Conservation (phyloP, 768 basidiomycete genomes). For the Boletus rubescentipes region DNA sequence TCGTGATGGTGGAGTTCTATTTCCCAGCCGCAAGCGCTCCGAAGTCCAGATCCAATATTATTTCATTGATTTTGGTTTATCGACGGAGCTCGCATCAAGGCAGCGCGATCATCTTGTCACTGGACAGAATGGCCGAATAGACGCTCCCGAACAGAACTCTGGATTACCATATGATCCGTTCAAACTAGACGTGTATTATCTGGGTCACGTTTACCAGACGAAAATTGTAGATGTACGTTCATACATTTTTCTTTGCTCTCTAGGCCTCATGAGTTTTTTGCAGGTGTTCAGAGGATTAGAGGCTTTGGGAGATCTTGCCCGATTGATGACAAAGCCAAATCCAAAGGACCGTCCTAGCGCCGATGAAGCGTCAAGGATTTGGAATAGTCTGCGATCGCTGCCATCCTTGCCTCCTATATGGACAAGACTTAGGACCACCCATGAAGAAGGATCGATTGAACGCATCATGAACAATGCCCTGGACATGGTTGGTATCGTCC, state of each 20-base stretch:
- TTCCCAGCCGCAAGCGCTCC: slow-evolving; percentile 24
- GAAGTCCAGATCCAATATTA: slow-evolving; percentile 31
- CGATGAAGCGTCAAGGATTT: neutral
- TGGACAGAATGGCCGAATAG: slow-evolving; percentile 7
- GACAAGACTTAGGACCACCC: slow-evolving; percentile 6
- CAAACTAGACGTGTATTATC: slow-evolving; percentile 30
- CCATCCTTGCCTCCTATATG: slow-evolving; percentile 1
- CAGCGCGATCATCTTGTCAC: neutral
- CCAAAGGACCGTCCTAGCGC: slow-evolving; percentile 5
- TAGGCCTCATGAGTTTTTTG: neutral
- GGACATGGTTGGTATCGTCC: slow-evolving; percentile 13
- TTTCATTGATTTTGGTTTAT: slow-evolving; percentile 38
- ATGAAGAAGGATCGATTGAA: slow-evolving; percentile 11
- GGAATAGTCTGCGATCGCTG: slow-evolving; percentile 6
- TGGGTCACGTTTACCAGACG: slow-evolving; percentile 24
- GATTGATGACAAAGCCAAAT: slow-evolving; percentile 4
- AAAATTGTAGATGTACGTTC: slow-evolving; percentile 16
- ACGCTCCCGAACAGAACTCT: slow-evolving; percentile 23
- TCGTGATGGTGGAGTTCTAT: slow-evolving; percentile 15
- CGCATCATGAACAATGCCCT: slow-evolving; percentile 16
- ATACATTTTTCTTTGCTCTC: neutral
- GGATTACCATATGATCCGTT: slow-evolving; percentile 28
- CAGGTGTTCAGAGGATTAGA: slow-evolving; percentile 10
- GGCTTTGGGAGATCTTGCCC: neutral
- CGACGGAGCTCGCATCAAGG: slow-evolving; percentile 22